Evolutionary conservation across 768 basidiomycete species (phyloP).

Genomic region (Rhodotorula diobovata): DNA sequence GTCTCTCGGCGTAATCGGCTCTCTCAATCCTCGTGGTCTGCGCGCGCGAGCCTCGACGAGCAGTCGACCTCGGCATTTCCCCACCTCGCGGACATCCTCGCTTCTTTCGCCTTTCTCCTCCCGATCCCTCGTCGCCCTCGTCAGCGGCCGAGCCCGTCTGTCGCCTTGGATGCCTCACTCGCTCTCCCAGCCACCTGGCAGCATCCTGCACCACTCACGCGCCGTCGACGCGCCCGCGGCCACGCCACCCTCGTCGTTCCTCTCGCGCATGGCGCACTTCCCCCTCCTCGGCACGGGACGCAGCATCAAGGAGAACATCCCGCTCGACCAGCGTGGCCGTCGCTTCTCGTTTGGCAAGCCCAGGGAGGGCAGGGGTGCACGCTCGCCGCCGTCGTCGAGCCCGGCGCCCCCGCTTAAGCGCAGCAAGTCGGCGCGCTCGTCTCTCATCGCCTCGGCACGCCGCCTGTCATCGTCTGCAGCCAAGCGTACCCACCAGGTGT

Average conservation of each 20-base stretch:
- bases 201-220: too few relatives aligned
- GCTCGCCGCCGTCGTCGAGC: background rate
- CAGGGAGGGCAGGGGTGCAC: too few relatives aligned
- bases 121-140: too few relatives aligned
- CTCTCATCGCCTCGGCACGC: constrained; percentile 7
- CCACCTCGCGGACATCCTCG: too few relatives aligned
- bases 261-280: background rate
- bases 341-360: constrained; percentile 6
- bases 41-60: too few relatives aligned
- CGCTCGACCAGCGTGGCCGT: background rate
- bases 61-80: too few relatives aligned
- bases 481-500: background rate
- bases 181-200: too few relatives aligned
- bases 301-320: background rate
- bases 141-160: too few relatives aligned
- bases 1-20: too few relatives aligned
- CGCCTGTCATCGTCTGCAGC: background rate
- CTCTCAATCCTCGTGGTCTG: too few relatives aligned
- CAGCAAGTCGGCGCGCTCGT: constrained; percentile 6
- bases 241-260: background rate
- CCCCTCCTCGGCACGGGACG: background rate
- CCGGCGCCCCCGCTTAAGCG: constrained; percentile 4
- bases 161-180: too few relatives aligned
- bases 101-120: too few relatives aligned
- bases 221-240: background rate